Evolutionary conservation across 345 rosid genomes (phyloP).

Genomic region (Citrus reticulata): DNA sequence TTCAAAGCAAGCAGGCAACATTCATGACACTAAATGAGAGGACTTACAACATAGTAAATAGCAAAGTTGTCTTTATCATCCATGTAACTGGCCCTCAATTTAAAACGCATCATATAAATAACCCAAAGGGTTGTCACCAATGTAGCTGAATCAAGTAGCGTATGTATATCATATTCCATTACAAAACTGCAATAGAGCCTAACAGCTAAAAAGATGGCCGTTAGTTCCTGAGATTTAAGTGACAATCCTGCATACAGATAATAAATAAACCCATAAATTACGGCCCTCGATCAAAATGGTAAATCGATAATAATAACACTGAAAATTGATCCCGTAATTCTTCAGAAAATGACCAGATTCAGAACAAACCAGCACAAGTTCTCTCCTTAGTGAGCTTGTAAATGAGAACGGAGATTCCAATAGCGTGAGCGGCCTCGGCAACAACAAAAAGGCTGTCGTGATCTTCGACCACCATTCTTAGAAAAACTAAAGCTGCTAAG

Average conservation of each 20-base stretch:
- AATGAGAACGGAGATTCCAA: conserved; percentile 83
- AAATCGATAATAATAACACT: too few relatives aligned
- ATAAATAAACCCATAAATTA: too few relatives aligned
- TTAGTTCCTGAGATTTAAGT: conserved; percentile 77
- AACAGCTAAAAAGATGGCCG: conserved; percentile 79
- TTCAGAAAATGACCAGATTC: not conserved
- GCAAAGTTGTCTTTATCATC: conserved; percentile 88
- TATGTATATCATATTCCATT: conserved; percentile 90
- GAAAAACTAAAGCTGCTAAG: conserved; percentile 61
- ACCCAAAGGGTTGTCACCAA: conserved; percentile 78
- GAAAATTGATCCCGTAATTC: not conserved
- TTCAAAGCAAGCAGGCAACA: not conserved
- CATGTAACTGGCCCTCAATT: conserved; percentile 77
- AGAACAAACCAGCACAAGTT: conserved; percentile 71
- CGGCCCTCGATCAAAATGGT: too few relatives aligned
- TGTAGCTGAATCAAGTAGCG: conserved; percentile 78
- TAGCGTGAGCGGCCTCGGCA: conserved; percentile 82
- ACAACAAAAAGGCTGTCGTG: conserved; percentile 91
- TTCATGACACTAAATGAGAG: not conserved
- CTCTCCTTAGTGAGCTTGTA: conserved; percentile 87
- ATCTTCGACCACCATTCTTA: conserved; percentile 78
- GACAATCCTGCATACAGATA: conserved; percentile 59
- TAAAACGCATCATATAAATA: conserved; percentile 85
- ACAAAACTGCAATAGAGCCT: conserved; percentile 89
- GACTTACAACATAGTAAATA: conserved; percentile 66